phyloP scores from a whole-genome alignment of 495 filamentous ascomycete species.

The Podospora australis region DNA sequence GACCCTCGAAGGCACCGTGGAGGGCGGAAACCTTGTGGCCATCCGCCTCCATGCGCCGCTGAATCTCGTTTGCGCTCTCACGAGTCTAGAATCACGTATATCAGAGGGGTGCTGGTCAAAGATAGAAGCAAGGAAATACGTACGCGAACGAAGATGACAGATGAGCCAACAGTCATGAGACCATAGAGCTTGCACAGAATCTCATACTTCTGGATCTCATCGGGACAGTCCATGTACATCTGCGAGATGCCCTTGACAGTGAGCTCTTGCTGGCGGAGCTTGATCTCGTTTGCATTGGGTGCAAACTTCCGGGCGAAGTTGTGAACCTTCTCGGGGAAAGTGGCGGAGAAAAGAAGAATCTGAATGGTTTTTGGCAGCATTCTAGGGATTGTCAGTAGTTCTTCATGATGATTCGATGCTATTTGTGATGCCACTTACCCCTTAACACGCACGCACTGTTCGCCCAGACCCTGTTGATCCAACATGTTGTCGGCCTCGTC shows the following conservation, averaged over 20 bases:
- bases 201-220: conserved; percentile 76
- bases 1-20: conserved; percentile 77
- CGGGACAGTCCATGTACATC: conserved; percentile 85
- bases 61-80: conserved; percentile 71
- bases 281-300: conserved; percentile 80
- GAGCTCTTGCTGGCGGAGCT: conserved; percentile 80
- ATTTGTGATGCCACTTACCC: conserved; percentile 43
- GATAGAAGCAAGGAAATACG: conserved; percentile 12
- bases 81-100: conserved; percentile 53
- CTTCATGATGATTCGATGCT: background rate
- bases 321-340: conserved; percentile 81
- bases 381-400: conserved; percentile 35
- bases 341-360: conserved; percentile 91
- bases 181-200: conserved; percentile 88
- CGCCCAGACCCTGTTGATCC: conserved; percentile 88
- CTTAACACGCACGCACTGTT: conserved; percentile 89
- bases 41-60: conserved; percentile 75
- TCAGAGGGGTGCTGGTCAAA: conserved; percentile 8
- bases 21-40: conserved; percentile 87
- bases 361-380: conserved; percentile 67
- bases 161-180: conserved; percentile 89
- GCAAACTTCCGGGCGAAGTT: conserved; percentile 73
- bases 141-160: conserved; percentile 95
- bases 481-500: conserved; percentile 97
- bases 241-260: conserved; percentile 96